Percentiles rank a stretch among this genome's conserved stretches.
These are phyloP conservation scores for Talaromyces ruber DNA, from an alignment of 495 filamentous ascomycete species.

Conservation along the genomic window DNA sequence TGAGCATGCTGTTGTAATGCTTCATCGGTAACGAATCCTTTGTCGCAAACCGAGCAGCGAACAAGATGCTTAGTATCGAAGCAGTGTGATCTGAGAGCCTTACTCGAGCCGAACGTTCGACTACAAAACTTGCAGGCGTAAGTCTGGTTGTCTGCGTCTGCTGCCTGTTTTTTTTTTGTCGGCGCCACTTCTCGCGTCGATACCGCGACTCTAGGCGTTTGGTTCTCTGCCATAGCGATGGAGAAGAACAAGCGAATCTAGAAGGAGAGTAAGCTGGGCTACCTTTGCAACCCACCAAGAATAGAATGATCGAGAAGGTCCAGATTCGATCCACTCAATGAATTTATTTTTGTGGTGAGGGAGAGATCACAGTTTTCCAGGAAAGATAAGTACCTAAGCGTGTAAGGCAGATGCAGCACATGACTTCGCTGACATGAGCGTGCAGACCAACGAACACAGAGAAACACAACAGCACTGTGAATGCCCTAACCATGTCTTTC, in stretches of 20 bases:
- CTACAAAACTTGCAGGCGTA: background rate
- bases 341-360: background rate
- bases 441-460: background rate
- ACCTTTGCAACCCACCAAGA: background rate
- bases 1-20: background rate
- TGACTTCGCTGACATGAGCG: background rate
- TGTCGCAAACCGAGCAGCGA: background rate
- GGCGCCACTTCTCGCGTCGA: background rate
- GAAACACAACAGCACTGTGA: background rate
- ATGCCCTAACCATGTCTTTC: background rate
- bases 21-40: background rate
- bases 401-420: background rate
- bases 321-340: background rate
- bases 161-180: background rate
- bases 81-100: background rate
- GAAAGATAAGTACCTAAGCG: background rate
- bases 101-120: background rate
- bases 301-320: background rate
- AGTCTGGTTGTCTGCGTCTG: background rate
- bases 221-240: background rate
- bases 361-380: background rate
- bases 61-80: background rate
- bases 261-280: background rate
- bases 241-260: background rate
- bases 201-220: background rate